Evolutionary conservation across 2,329 filamentous ascomycete species (phyloP).

Genomic region (Colletotrichum somersetense): DNA sequence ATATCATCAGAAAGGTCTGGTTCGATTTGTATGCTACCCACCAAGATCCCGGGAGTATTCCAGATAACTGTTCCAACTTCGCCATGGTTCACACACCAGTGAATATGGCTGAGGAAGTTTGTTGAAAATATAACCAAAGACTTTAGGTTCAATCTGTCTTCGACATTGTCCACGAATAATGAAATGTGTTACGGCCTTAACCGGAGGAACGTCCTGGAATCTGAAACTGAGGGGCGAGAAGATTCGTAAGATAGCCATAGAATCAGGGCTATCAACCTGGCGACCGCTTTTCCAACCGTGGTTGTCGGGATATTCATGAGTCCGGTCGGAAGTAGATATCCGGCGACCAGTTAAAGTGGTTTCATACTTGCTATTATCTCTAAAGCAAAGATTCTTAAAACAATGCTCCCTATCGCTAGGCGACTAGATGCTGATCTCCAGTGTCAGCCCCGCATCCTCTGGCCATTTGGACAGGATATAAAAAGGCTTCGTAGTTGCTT

Average conservation of each 20-base stretch:
- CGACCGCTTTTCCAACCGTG: slow-evolving; percentile 51
- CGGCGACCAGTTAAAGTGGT: no score
- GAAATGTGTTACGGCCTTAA: slow-evolving; percentile 48
- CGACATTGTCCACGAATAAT: slow-evolving; percentile 52
- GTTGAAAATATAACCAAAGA: slow-evolving; percentile 43
- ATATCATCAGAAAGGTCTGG: no score
- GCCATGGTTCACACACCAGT: slow-evolving; percentile 52
- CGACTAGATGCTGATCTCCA: slow-evolving; percentile 52
- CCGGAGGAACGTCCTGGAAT: slow-evolving; percentile 43
- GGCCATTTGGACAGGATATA: slow-evolving; percentile 49
- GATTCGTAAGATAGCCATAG: slow-evolving; percentile 44
- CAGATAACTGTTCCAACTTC: slow-evolving; percentile 28
- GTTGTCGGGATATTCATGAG: slow-evolving; percentile 43
- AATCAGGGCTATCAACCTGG: slow-evolving; percentile 44
- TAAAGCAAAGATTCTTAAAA: slow-evolving; percentile 49
- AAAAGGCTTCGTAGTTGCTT: slow-evolving; percentile 48
- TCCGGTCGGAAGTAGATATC: no score
- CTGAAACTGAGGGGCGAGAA: slow-evolving; percentile 43
- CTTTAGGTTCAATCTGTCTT: slow-evolving; percentile 43
- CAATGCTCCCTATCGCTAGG: slow-evolving; percentile 53
- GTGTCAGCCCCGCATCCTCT: slow-evolving; percentile 44
- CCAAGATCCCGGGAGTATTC: no score
- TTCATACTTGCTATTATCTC: slow-evolving; percentile 38
- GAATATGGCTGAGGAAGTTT: slow-evolving; percentile 47
- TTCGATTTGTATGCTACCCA: no score